Evolutionary conservation across 768 basidiomycete genomes (phyloP), one percentile per base, ranked within the genome.

Genomic region (Hortiboletus flavorubellus): DNA sequence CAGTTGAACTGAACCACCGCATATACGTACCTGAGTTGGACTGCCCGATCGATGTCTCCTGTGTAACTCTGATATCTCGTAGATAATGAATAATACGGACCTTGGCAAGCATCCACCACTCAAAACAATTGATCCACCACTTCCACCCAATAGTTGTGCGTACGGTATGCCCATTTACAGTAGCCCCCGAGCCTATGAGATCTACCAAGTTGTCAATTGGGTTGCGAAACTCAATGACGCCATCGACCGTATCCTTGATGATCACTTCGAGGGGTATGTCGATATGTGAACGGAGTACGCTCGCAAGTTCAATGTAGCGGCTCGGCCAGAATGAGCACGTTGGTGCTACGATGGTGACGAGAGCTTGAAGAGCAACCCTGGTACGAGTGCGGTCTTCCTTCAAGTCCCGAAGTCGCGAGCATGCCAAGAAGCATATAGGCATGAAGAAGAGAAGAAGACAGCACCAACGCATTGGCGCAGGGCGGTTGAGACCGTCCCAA

Each of bases 151-250:
- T 43, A n/a, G 48, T 51, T 34, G 81, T 38, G 42, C 51, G 43
- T 42, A 82, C 54, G 7, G 58, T 63, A 69, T 76, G 75, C n/a
- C 75, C 76, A 51, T 79, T 70, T 7, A 73, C 68, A 21, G 51
- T 57, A 33, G 70, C 55, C 5, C 69, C 66, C 4, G 68, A 66
- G 31, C 55, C 64, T 44, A 81, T 57, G 34, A 84, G 68, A 23
- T 72, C 57, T 3, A 58, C 56, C 12, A 83, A 62, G 55, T 79
- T 75, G 50, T 63, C 49, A 11, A 58, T 44, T 15, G 73, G 66
- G 54, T 80, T 66, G 57, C 79, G 72, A 43, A 82, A 49, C 60
- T 84, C 83, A 14, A 83, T 58, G 12, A 61, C 43, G 11, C 80
- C 81, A 8, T 60, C 53, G 49, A 63, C 61, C 21, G 79, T 62